Evolutionary conservation across 2,329 filamentous ascomycete species (phyloP).

Genomic region (Verticillium albo-atrum): DNA sequence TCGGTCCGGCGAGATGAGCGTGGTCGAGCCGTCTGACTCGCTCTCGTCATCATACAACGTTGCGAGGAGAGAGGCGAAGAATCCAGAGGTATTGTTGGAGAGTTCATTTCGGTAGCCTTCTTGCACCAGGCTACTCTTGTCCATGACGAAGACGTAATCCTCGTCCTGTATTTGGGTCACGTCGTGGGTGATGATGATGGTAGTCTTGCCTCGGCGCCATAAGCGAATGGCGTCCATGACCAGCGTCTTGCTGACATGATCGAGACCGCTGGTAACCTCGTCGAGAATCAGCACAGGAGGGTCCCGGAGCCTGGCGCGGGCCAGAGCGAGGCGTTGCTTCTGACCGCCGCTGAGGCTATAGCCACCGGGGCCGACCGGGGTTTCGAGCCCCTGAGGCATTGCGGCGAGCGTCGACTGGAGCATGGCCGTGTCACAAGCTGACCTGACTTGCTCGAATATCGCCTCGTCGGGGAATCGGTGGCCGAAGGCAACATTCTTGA

Average conservation of each 20-base stretch:
- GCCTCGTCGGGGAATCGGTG: slow-evolving; percentile 42
- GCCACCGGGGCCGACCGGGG: slow-evolving; percentile 65
- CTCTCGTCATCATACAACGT: slow-evolving; percentile 7
- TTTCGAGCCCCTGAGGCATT: slow-evolving; percentile 68
- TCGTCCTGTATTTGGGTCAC: slow-evolving; percentile 66
- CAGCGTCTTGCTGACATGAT: slow-evolving; percentile 61
- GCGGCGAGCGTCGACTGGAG: slow-evolving; percentile 62
- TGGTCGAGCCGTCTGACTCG: neutral
- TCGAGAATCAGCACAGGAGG: slow-evolving; percentile 81
- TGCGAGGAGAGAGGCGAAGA: slow-evolving; percentile 40
- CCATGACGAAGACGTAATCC: slow-evolving; percentile 79
- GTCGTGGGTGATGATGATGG: slow-evolving; percentile 91
- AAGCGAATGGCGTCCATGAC: slow-evolving; percentile 71
- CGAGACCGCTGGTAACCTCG: slow-evolving; percentile 82
- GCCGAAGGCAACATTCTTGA: slow-evolving; percentile 74
- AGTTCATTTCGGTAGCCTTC: slow-evolving; percentile 61
- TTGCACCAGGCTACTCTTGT: slow-evolving; percentile 63
- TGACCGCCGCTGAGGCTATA: slow-evolving; percentile 78
- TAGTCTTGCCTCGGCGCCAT: slow-evolving; percentile 80
- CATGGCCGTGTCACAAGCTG: slow-evolving; percentile 62
- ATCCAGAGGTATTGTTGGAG: slow-evolving; percentile 34
- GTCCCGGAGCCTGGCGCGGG: slow-evolving; percentile 71
- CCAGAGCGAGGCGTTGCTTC: slow-evolving; percentile 74
- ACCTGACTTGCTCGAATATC: slow-evolving; percentile 49
- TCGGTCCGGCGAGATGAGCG: neutral